Conservation (phyloP, 2,329 filamentous ascomycete species). For the Cyphellophora attinorum region DNA sequence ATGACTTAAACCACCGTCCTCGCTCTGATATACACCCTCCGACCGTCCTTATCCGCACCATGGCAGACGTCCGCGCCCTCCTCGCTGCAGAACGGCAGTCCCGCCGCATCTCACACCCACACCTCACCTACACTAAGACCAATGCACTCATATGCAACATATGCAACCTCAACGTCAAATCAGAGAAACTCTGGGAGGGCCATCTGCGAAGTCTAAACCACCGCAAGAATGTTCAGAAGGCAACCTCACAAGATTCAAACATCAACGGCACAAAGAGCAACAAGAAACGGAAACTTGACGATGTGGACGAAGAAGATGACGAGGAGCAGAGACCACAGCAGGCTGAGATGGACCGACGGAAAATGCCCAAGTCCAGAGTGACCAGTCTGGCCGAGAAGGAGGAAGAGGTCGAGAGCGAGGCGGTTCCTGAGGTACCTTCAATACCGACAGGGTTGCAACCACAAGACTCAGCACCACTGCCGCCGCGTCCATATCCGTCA, state of each 20-base stretch:
- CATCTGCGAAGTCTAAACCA: slow-evolving; percentile 47
- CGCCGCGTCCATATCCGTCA: neutral
- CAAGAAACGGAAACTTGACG: slow-evolving; percentile 45
- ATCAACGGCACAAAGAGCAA: slow-evolving; percentile 30
- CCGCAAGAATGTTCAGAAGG: slow-evolving; percentile 26
- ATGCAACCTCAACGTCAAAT: slow-evolving; percentile 56
- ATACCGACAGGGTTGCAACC: slow-evolving; percentile 18
- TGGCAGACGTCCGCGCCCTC: slow-evolving; percentile 65
- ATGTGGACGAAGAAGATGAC: slow-evolving; percentile 11
- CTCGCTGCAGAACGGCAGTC: slow-evolving; percentile 68
- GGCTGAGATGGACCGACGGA: slow-evolving; percentile 9
- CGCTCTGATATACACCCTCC: too few relatives aligned
- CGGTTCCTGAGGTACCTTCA: neutral
- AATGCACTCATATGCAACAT: slow-evolving; percentile 60
- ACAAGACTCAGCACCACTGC: slow-evolving; percentile 8
- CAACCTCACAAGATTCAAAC: slow-evolving; percentile 20
- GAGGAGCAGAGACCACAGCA: slow-evolving; percentile 1
- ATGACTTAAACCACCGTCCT: too few relatives aligned
- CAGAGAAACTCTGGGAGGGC: slow-evolving; percentile 57
- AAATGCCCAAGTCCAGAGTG: slow-evolving; percentile 17
- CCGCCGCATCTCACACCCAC: slow-evolving; percentile 61
- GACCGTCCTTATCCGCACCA: too few relatives aligned
- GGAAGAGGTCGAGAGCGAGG: neutral
- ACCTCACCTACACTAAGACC: slow-evolving; percentile 57
- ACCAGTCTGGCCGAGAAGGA: slow-evolving; percentile 17